Base-by-base conservation (phyloP, 768 basidiomycete genomes). In the Hortiboletus campestris region DNA sequence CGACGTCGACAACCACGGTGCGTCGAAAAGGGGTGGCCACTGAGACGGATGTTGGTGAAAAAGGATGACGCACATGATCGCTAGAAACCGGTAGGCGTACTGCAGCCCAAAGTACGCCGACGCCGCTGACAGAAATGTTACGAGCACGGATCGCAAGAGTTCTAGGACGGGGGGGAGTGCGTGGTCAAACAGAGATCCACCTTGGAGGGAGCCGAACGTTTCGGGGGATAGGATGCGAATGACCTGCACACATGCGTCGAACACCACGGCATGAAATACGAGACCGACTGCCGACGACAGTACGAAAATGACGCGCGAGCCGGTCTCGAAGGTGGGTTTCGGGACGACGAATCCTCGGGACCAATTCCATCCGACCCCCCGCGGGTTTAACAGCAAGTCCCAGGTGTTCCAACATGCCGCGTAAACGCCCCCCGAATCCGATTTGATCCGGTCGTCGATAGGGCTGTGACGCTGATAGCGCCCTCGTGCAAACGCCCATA, bases 21-120 rank as follows among this genome's bases (percentile, higher is more conserved):
- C 40, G 48, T 80, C 68, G 68, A 87, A 87, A 4, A 83, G 52
- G 0, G 84, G 86, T 0, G 86, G 87, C 84, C 85, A 88, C 48
- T 82, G 75, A 1, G 71, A 71, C 0, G 79, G 78, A 34, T 71
- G 61, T 59, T 85, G 83, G 4, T 65, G 61, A 31, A 86, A 74
- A 32, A 82, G 20, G 49, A 74, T 45, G 32, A 87, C 65, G 20
- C 74, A 78, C 42, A 81, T 51, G 45, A 85, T 50, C 3, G 81
- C 73, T 35, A 67, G 31, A 17, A 78, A 13, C 47, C 77, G 62
- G 57, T 85, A 80, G 8, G 61, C 63, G 28, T 68, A 61, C 51
- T 82, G 72, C 44, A 89, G 71, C 44, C 76, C 69, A 47, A 70
- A 61, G 64, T 82, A 81, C 42, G 85, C 65, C 48, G 72, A 55